Percentiles rank a stretch among this genome's conserved stretches.
Evolutionary conservation across 2,329 filamentous ascomycete species (phyloP).

Genomic region (Colletotrichum sp.): DNA sequence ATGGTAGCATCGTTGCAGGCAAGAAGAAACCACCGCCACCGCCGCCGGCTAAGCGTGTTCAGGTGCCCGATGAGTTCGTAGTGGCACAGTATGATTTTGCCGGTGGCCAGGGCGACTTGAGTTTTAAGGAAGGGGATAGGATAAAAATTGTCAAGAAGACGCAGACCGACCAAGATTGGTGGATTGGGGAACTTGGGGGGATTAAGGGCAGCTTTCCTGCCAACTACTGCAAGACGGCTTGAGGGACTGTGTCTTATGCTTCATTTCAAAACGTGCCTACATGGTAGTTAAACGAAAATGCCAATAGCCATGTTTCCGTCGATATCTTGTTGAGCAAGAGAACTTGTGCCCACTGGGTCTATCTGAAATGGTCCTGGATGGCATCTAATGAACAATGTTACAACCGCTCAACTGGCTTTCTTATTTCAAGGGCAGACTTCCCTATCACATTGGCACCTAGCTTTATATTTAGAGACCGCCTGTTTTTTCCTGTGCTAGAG

Average conservation of each 20-base stretch:
- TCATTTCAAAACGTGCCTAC: background rate
- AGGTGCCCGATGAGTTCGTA: conserved; percentile 60
- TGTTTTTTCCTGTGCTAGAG: too few species aligned
- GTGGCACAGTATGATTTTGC: conserved; percentile 78
- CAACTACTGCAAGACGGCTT: conserved; percentile 71
- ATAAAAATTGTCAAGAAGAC: conserved; percentile 83
- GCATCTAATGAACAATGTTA: background rate
- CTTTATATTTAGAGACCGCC: too few species aligned
- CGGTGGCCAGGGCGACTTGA: conserved; percentile 75
- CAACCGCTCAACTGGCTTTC: background rate
- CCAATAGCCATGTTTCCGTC: background rate
- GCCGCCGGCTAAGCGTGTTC: conserved; percentile 66
- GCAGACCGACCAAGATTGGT: conserved; percentile 83
- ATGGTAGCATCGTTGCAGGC: conserved; percentile 24
- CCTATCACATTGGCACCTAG: background rate
- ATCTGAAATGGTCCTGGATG: background rate
- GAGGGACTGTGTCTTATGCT: background rate
- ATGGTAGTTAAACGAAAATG: background rate
- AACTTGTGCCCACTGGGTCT: background rate
- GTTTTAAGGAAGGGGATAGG: conserved; percentile 77
- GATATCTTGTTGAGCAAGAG: background rate
- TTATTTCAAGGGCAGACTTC: background rate
- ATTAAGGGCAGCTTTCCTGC: conserved; percentile 77
- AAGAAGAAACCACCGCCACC: conserved; percentile 83
- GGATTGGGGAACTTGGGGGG: conserved; percentile 79